Percentiles rank a stretch among this genome's conserved stretches.
Evolutionary conservation across 2,329 filamentous ascomycete species (phyloP).

Genomic region (Neofusicoccum laricinum): DNA sequence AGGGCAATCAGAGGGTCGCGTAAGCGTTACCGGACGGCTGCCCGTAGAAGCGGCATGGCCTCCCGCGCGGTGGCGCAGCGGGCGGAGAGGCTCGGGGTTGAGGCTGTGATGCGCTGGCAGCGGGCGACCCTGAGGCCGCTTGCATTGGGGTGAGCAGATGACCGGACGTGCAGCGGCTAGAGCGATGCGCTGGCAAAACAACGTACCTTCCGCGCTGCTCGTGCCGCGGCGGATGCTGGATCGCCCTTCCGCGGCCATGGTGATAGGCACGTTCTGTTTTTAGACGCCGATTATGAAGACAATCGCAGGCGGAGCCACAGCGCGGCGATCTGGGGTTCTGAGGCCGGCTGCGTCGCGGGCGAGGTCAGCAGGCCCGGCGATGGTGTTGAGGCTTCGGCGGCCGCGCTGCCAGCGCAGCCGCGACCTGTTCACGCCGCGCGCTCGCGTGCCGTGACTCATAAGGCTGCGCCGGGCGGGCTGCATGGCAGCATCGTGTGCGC

Average conservation of each 20-base stretch:
- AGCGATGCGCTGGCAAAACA: slow-evolving; percentile 21
- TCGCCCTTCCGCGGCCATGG: slow-evolving; percentile 22
- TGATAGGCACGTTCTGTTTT: slow-evolving; percentile 4
- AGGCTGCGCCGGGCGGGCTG: background rate
- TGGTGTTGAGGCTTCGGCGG: background rate
- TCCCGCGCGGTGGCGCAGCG: slow-evolving; percentile 27
- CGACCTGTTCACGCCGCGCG: background rate
- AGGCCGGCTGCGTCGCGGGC: background rate
- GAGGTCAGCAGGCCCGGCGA: slow-evolving; percentile 9
- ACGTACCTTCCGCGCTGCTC: slow-evolving; percentile 19
- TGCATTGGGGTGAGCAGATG: slow-evolving; percentile 8
- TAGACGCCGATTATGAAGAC: slow-evolving; percentile 10
- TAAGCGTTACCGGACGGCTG: slow-evolving; percentile 38
- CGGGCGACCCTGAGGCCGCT: slow-evolving; percentile 5
- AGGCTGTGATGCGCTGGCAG: slow-evolving; percentile 23
- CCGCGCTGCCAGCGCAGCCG: background rate
- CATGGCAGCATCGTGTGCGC: background rate
- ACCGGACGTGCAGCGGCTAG: slow-evolving; percentile 16
- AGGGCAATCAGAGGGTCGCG: slow-evolving; percentile 4
- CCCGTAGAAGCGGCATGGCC: slow-evolving; percentile 38
- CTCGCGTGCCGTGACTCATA: slow-evolving; percentile 3
- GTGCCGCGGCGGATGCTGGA: slow-evolving; percentile 32
- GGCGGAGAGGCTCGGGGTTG: slow-evolving; percentile 28
- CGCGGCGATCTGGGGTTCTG: slow-evolving; percentile 12
- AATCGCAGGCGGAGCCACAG: slow-evolving; percentile 1